Percentiles rank a stretch among this genome's conserved stretches.
These are phyloP conservation scores for Coniochaeta sp. DNA, from an alignment of 2,329 filamentous ascomycete genomes.

Conservation along the genomic window DNA sequence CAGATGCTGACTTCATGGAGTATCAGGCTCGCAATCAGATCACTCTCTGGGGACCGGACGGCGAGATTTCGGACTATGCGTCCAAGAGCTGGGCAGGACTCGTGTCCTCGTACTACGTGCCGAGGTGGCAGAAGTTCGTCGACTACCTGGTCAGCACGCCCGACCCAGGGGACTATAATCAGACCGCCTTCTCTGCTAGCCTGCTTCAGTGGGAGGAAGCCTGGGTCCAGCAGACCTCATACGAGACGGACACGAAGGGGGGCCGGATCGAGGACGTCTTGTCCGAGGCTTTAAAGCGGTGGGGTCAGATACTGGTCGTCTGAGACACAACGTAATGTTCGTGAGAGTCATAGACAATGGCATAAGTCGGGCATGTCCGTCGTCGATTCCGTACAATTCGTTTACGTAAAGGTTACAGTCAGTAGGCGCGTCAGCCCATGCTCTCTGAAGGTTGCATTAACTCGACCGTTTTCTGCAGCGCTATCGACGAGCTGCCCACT, in stretches of 20 bases:
- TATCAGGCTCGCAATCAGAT: constrained; percentile 43
- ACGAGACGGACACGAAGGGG: neutral
- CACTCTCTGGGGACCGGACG: constrained; percentile 40
- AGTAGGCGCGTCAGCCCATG: too few species aligned
- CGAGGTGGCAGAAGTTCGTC: constrained; percentile 38
- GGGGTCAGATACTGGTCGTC: neutral
- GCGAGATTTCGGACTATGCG: constrained; percentile 42
- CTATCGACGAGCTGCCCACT: too few species aligned
- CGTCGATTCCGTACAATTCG: too few species aligned
- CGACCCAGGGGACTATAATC: constrained; percentile 1
- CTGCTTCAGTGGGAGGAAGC: constrained; percentile 6
- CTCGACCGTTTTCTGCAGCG: too few species aligned
- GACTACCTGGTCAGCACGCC: constrained; percentile 23
- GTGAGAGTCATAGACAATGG: too few species aligned
- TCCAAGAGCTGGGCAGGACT: constrained; percentile 41
- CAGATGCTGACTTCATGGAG: constrained; percentile 27
- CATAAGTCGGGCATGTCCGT: too few species aligned
- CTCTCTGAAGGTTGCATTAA: too few species aligned
- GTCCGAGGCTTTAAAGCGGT: neutral
- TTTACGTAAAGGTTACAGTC: too few species aligned
- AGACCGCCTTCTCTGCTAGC: neutral
- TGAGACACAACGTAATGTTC: too few species aligned
- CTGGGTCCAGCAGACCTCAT: constrained; percentile 4
- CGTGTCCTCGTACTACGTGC: constrained; percentile 36
- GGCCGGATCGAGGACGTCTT: neutral